These are phyloP conservation scores for Paulownia fortunei DNA, from an alignment of 257 asterid genomes.

Conservation along the genomic window DNA sequence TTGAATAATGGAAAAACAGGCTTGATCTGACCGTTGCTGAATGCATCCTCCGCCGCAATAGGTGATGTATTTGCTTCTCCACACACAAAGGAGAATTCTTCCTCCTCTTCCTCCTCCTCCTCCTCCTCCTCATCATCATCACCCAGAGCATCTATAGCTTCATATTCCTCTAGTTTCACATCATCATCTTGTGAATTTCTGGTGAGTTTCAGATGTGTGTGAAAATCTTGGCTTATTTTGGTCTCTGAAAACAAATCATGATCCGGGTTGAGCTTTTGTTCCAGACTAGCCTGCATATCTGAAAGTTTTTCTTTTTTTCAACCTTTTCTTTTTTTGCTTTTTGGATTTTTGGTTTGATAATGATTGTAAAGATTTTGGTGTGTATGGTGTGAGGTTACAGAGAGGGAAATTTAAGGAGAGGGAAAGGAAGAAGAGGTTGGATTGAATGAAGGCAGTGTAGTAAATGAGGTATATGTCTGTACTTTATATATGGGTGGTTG, in stretches of 20 bases:
- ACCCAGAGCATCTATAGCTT: not conserved
- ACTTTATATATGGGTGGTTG: not conserved
- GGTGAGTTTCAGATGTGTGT: slow-evolving; percentile 31
- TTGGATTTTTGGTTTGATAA: not conserved
- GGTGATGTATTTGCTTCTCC: slow-evolving; percentile 56
- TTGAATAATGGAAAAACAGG: slow-evolving; percentile 73
- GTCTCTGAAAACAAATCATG: slow-evolving; percentile 17
- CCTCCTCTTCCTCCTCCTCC: slow-evolving; percentile 36
- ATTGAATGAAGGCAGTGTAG: not conserved
- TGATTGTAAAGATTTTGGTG: not conserved
- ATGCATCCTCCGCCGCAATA: slow-evolving; percentile 85
- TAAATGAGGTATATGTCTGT: not conserved
- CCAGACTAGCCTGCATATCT: slow-evolving; percentile 35
- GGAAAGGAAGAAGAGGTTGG: not conserved
- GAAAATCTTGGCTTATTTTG: slow-evolving; percentile 28
- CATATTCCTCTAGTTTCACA: slow-evolving; percentile 18
- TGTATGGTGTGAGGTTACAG: not conserved
- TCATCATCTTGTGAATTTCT: slow-evolving; percentile 6
- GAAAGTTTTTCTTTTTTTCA: not conserved
- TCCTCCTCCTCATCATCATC: slow-evolving; percentile 26
- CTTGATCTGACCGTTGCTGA: slow-evolving; percentile 76
- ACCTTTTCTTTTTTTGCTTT: not conserved
- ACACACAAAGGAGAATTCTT: slow-evolving; percentile 69
- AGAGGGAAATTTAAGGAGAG: slow-evolving; percentile 8
- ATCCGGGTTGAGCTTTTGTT: slow-evolving; percentile 29